Conservation (phyloP, 192 early-diverging fungal species). For the Lunasporangiospora selenospora region DNA sequence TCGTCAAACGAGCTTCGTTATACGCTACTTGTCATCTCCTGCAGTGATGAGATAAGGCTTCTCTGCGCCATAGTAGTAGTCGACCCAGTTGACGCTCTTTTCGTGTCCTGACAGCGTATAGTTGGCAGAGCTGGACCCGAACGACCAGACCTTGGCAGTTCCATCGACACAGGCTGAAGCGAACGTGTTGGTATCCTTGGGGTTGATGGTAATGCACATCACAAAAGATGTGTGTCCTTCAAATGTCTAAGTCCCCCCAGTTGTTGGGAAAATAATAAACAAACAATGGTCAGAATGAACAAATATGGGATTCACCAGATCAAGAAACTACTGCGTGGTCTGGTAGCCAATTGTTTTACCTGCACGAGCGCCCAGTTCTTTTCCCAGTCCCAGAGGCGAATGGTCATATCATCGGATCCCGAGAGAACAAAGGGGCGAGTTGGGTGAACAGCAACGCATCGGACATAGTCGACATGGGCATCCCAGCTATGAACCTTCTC, state of each 20-base stretch:
- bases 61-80: constrained; percentile 98
- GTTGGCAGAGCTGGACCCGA: constrained; percentile 92
- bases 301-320: background rate
- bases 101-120: constrained; percentile 97
- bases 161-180: constrained; percentile 96
- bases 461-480: constrained; percentile 97
- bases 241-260: constrained; percentile 68
- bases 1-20: no score
- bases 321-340: background rate
- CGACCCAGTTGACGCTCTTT: constrained; percentile 98
- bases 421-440: constrained; percentile 94
- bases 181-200: constrained; percentile 99
- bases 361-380: constrained; percentile 97
- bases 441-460: constrained; percentile 95
- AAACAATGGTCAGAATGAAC: background rate
- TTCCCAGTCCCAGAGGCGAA: constrained; percentile 99
- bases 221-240: constrained; percentile 98
- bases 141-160: constrained; percentile 97
- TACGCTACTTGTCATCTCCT: constrained; percentile 86
- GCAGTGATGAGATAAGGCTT: constrained; percentile 97
- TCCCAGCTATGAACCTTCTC: constrained; percentile 97
- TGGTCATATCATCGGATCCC: constrained; percentile 95
- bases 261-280: background rate
- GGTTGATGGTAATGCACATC: constrained; percentile 97
- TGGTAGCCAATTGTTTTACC: constrained; percentile 51